These are phyloP conservation scores for Heracleum sosnowskyi DNA, from an alignment of 129 eudicot species.

Conservation along the genomic window DNA sequence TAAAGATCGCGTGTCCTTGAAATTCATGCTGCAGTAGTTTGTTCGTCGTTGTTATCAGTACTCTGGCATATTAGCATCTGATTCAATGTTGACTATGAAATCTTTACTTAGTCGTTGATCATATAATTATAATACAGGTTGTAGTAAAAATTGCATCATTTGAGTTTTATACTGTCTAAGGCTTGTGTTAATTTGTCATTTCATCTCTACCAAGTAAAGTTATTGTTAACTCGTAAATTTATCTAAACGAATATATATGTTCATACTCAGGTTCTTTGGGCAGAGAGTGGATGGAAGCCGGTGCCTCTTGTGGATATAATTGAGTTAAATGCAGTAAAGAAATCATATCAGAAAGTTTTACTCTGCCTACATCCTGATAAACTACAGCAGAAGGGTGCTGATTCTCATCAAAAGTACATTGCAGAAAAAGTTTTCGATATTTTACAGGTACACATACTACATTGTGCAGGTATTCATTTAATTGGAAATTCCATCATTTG, in stretches of 20 bases:
- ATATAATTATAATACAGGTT: neutral
- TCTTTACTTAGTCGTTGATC: neutral
- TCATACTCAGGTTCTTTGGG: conserved; percentile 67
- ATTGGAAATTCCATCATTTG: neutral
- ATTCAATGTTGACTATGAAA: neutral
- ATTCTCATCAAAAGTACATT: conserved; percentile 55
- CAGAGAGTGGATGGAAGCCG: conserved; percentile 88
- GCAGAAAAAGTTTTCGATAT: conserved; percentile 86
- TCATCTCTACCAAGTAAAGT: neutral
- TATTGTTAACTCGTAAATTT: neutral
- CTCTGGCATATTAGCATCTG: neutral
- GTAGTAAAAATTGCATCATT: neutral
- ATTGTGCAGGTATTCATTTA: neutral
- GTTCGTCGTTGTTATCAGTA: neutral
- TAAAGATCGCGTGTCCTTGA: neutral
- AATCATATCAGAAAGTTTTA: conserved; percentile 80
- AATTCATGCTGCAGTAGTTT: neutral
- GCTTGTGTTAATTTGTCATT: neutral
- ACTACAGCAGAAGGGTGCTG: conserved; percentile 90
- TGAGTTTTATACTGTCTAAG: neutral
- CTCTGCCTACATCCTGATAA: conserved; percentile 91
- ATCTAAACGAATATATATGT: neutral
- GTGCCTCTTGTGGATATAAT: conserved; percentile 78
- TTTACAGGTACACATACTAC: conserved; percentile 55
- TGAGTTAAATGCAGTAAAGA: conserved; percentile 72